Evolutionary conservation across 2,329 filamentous ascomycete genomes (phyloP), one percentile per base, ranked within the genome.

Genomic region (Myriosclerotinia duriaeana): DNA sequence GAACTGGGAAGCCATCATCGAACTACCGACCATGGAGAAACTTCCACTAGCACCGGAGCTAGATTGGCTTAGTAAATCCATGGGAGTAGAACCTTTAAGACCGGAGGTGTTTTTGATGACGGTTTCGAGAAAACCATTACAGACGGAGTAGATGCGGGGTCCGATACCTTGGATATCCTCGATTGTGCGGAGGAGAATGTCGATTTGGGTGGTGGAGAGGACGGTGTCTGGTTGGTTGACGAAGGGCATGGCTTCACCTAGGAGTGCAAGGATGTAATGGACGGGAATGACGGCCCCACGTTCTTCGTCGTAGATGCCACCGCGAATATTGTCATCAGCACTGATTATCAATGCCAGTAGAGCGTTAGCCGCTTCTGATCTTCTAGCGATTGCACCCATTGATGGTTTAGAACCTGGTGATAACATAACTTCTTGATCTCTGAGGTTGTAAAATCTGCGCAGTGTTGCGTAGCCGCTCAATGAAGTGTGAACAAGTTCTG

Each of bases 401-500:
- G 68, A 78, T 7, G 80, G 78, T 59, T 78, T 80, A 64, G 77
- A 72, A 38, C 76, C 78, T 34, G 78, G 75, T 54, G 74, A 68
- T 12, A 78, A 69, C 6, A 77, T 69, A 5, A 83, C 70, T n/a
- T 83, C 81, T 72, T 87, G 85, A 74, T 98, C 94, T 59, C 94
- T 87, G n/a, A 93, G 84, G 69, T 93, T 89, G 78, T 96, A 98
- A 80, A 94, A 97, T 71, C 89, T 89, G 46, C 94, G 90, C 26
- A 98, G 82, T 0, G 93, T 96, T 30, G 93, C 94, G 74, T 98
- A 98, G 30, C 94, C 94, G 76, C 91, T 95, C 12, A 97, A 87
- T 79, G 93, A 89, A 69, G 89, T 90, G 56, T 93, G 91, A 3
- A 98, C 83, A 14, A 97, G 85, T 72, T 91, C 85, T 11, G 93